These are phyloP conservation scores for Plasmodium ovale DNA, from an alignment of 169 alveolate species.

Conservation along the genomic window DNA sequence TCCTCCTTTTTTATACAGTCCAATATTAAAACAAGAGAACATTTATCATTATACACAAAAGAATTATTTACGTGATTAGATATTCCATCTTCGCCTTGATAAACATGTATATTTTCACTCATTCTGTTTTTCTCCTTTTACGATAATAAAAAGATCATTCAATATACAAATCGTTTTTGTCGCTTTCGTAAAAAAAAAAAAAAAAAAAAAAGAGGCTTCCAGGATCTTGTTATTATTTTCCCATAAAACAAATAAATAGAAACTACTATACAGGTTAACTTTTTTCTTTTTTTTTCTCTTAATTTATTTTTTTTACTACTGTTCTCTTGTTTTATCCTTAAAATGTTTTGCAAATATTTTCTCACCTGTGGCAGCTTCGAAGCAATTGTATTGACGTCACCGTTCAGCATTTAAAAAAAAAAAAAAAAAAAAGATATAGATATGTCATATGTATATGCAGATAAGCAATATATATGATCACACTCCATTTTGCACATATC, in stretches of 20 bases:
- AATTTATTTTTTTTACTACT: background rate
- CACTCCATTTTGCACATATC: too few species aligned
- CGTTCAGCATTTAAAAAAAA: too few species aligned
- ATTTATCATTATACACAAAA: slow-evolving; percentile 42
- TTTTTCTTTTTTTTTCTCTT: background rate
- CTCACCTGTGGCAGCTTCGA: too few species aligned
- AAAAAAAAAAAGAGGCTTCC: too few species aligned
- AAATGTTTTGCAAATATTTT: too few species aligned
- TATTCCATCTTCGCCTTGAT: background rate
- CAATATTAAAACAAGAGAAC: slow-evolving; percentile 64
- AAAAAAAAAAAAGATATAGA: too few species aligned
- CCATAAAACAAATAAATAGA: background rate
- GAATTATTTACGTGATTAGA: background rate
- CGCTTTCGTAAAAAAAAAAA: background rate
- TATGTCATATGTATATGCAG: too few species aligned
- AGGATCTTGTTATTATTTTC: background rate
- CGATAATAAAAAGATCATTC: too few species aligned
- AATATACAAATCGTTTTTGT: too few species aligned
- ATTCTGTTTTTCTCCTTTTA: slow-evolving; percentile 1
- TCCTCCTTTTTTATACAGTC: slow-evolving; percentile 22
- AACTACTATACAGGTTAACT: background rate
- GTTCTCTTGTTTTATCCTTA: too few species aligned
- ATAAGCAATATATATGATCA: too few species aligned
- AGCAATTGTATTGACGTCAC: too few species aligned
- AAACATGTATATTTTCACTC: slow-evolving; percentile 5